These are phyloP conservation scores for Auriscalpium vulgare DNA, from an alignment of 768 basidiomycete genomes.

Conservation along the genomic window DNA sequence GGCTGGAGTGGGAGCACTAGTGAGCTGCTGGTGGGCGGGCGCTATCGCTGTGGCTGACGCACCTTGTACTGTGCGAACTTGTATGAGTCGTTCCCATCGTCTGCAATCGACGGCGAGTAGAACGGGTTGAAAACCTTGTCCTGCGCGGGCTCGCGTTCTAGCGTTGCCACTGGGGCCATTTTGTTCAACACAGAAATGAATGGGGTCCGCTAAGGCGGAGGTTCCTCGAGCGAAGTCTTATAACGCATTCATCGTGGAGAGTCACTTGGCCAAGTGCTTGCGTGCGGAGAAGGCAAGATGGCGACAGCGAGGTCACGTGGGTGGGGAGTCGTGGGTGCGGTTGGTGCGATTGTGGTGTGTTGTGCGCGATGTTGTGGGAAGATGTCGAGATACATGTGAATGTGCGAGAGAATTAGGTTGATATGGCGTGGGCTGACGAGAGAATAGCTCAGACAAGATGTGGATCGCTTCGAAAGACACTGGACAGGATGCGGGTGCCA, in stretches of 20 bases:
- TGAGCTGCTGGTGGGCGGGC: background rate
- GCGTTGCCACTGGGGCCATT: constrained; percentile 3
- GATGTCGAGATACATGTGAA: no score
- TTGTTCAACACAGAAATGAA: background rate
- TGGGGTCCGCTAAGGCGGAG: background rate
- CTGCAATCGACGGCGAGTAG: constrained; percentile 52
- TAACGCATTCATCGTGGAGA: background rate
- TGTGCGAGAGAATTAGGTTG: no score
- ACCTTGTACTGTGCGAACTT: constrained; percentile 55
- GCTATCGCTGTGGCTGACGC: constrained; percentile 1
- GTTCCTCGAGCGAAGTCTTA: no score
- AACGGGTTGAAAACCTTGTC: constrained; percentile 48
- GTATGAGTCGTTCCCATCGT: constrained; percentile 45
- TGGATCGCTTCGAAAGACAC: no score
- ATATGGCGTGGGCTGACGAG: no score
- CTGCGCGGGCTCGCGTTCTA: background rate
- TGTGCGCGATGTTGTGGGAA: no score
- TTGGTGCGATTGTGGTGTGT: no score
- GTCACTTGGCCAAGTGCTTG: constrained; percentile 8
- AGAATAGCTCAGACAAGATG: no score
- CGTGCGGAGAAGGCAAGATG: constrained; percentile 20
- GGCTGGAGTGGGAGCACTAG: constrained; percentile 35
- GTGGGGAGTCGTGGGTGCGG: no score
- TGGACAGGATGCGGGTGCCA: no score
- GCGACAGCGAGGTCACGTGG: constrained; percentile 24